Conservation (phyloP, 441 rosid genomes). For the Pelargonium myrrhifolium region DNA sequence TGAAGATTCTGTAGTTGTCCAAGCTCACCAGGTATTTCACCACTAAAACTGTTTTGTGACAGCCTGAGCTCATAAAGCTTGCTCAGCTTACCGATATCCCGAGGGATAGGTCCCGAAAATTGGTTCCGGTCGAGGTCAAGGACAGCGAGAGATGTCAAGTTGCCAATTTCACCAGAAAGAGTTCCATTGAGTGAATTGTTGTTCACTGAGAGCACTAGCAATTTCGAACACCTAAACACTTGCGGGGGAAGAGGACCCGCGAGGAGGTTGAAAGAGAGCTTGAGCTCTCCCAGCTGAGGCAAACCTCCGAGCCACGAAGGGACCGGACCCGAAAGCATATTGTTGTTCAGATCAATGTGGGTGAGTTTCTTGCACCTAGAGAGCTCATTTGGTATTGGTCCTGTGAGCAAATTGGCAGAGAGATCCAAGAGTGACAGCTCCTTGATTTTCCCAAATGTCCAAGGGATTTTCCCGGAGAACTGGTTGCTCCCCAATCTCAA, state of each 20-base stretch:
- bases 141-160: constrained; percentile 47
- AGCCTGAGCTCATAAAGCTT: constrained; percentile 60
- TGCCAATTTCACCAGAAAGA: constrained; percentile 48
- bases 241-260: constrained; percentile 46
- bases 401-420: constrained; percentile 59
- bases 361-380: constrained; percentile 55
- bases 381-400: constrained; percentile 55
- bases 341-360: constrained; percentile 70
- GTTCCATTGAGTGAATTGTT: constrained; percentile 51
- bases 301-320: constrained; percentile 66
- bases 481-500: constrained; percentile 62
- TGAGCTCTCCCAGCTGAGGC: constrained; percentile 58
- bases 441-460: constrained; percentile 62
- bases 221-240: constrained; percentile 56
- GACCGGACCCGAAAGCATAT: constrained; percentile 52
- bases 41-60: constrained; percentile 52
- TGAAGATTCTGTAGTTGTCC: constrained; percentile 69
- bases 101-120: constrained; percentile 58
- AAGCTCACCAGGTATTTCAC: constrained; percentile 52
- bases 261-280: constrained; percentile 60
- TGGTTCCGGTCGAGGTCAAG: constrained; percentile 48
- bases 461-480: constrained; percentile 57
- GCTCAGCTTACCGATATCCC: constrained; percentile 48
- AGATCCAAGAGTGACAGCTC: constrained; percentile 53
- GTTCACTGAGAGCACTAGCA: constrained; percentile 58